Base-by-base conservation (phyloP, 257 asterid genomes). In the Solanum peruvianum region DNA sequence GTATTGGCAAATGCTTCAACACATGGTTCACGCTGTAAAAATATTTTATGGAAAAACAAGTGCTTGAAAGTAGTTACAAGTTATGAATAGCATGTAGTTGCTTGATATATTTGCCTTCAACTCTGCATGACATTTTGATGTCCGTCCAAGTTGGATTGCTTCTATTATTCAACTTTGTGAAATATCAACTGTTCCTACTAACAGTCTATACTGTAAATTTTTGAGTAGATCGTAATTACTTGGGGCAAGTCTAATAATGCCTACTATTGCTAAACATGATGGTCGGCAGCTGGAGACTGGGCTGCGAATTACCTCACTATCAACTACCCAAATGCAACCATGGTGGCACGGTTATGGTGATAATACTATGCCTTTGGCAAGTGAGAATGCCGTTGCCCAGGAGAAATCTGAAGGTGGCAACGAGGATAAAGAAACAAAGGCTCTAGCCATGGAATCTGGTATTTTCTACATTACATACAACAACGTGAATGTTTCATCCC, bases 291-390 rank as follows among this genome's bases (percentile, higher is more conserved):
- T 88, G 85, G 92, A 92, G 89, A 87, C 93, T 67, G 94, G 92
- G 86, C 85, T 87, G 73, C 92, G 76, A 23, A 89, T 88, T 87
- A 76, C 89, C 37, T 92, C 91, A 58, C 82, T 90, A 81, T 89
- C 96, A 49, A 64, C 94, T 71, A 86, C 86, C 84, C 91, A 90
- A 52, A 44, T 90, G 72, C 96, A 92, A 86, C 95, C 98, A 86
- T 95, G 96, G 98, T 94, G 97, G 97, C 96, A 89, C 70, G 92
- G 93, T 90, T 89, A 88, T 90, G 93, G 91, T 87, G 93, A 89
- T 88, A 91, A 88, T 88, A 87, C 87, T 86, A 87, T 92, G 92
- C 87, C 89, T 92, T 89, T 90, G 86, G 39, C 92, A 89, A 78
- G 89, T 45, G 88, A 86, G 87, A 83, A 78, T 86, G 81, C 49